Evolutionary conservation across 2,329 filamentous ascomycete species (phyloP).

Genomic region (Zasmidium citrigriseum): DNA sequence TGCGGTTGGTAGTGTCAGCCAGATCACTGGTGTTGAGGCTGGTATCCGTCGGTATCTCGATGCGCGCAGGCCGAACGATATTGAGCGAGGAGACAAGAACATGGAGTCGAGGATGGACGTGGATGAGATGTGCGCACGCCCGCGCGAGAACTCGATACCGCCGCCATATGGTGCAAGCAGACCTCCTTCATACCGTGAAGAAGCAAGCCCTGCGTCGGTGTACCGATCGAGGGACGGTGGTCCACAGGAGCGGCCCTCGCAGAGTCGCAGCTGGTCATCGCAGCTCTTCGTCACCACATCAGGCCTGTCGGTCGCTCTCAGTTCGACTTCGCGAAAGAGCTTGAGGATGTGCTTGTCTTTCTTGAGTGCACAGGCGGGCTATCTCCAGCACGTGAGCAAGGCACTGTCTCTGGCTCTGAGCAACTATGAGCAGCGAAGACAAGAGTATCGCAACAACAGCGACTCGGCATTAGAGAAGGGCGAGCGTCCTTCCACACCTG

Average conservation of each 20-base stretch:
- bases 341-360: constrained; percentile 82
- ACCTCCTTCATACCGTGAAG: constrained; percentile 37
- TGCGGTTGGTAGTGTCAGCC: constrained; percentile 79
- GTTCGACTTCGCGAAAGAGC: constrained; percentile 79
- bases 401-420: constrained; percentile 75
- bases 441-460: constrained; percentile 51
- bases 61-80: constrained; percentile 54
- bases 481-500: constrained; percentile 32
- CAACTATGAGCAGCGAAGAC: constrained; percentile 67
- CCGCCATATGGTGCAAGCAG: constrained; percentile 81
- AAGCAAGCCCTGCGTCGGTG: constrained; percentile 32
- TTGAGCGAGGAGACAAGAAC: constrained; percentile 41
- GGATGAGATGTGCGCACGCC: constrained; percentile 36
- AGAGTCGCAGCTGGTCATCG: constrained; percentile 67
- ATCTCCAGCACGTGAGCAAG: constrained; percentile 73
- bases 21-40: constrained; percentile 83
- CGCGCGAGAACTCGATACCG: constrained; percentile 48
- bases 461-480: constrained; percentile 37
- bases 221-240: constrained; percentile 24
- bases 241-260: constrained; percentile 36
- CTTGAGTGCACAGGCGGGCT: constrained; percentile 78
- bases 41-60: constrained; percentile 81
- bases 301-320: constrained; percentile 87
- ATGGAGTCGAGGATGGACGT: constrained; percentile 49
- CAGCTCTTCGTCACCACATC: constrained; percentile 77